A percentile compares a stretch with the other conserved stretches of the same genome.
phyloP scores from a whole-genome alignment of 495 filamentous ascomycete species.

The Xanthoparmelia taractica region DNA sequence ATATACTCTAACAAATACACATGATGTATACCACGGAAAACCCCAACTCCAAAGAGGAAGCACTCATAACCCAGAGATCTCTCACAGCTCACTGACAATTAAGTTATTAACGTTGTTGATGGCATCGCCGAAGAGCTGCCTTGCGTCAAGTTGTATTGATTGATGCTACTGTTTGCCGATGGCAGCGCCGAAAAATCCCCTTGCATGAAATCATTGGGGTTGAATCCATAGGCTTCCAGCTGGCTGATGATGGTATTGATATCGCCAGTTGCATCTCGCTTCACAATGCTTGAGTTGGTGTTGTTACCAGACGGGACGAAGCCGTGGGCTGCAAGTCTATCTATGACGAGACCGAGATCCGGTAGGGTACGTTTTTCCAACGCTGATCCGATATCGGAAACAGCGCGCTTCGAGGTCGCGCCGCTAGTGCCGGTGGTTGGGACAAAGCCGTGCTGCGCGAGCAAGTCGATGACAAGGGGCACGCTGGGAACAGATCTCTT shows the following conservation, averaged over 20 bases:
- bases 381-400: not conserved
- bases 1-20: too few relatives aligned
- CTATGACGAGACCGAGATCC: not conserved
- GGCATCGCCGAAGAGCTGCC: too few relatives aligned
- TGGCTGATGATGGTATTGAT: not conserved
- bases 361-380: not conserved
- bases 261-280: not conserved
- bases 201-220: not conserved
- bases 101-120: too few relatives aligned
- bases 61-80: too few relatives aligned
- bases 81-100: too few relatives aligned
- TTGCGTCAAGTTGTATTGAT: too few relatives aligned
- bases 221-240: not conserved
- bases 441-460: not conserved
- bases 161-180: too few relatives aligned
- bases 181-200: not conserved
- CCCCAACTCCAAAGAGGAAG: too few relatives aligned
- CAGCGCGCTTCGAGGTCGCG: not conserved
- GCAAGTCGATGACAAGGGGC: conserved; percentile 1
- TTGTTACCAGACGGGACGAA: not conserved
- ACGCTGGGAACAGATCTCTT: not conserved
- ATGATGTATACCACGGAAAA: too few relatives aligned
- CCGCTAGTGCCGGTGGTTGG: not conserved
- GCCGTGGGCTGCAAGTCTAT: not conserved
- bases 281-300: not conserved